A percentile compares a stretch with the other conserved stretches of the same genome.
phyloP scores from a whole-genome alignment of 2,329 filamentous ascomycete species.

The Mollisiaceae sp. region DNA sequence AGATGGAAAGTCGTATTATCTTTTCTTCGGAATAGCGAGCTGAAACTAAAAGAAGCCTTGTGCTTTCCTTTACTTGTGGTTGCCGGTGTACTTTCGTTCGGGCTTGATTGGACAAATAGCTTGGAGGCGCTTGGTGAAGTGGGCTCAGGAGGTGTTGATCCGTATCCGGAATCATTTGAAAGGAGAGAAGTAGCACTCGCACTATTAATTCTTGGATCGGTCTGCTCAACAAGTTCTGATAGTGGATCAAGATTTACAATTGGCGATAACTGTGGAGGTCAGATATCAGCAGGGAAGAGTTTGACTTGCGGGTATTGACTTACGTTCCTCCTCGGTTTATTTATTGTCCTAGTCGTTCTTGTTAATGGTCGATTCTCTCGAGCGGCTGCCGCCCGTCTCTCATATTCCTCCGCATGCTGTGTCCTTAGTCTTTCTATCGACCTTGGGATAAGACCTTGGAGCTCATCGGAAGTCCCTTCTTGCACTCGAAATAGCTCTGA shows the following conservation, averaged over 20 bases:
- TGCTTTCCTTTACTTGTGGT: not conserved
- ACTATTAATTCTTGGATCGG: slow-evolving; percentile 25
- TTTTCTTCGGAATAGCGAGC: slow-evolving; percentile 26
- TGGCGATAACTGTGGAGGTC: slow-evolving; percentile 9
- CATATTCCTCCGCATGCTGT: slow-evolving; percentile 43
- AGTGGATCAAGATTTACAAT: slow-evolving; percentile 15
- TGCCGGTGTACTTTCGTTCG: not conserved
- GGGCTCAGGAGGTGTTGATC: slow-evolving; percentile 22
- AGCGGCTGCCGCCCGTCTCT: slow-evolving; percentile 42
- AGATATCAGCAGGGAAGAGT: not conserved
- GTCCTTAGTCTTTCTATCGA: slow-evolving; percentile 53
- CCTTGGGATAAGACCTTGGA: slow-evolving; percentile 49
- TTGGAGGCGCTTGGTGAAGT: not conserved
- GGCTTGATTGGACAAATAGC: slow-evolving; percentile 1
- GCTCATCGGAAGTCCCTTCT: slow-evolving; percentile 47
- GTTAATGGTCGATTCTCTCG: slow-evolving; percentile 39
- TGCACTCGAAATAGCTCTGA: slow-evolving; percentile 47
- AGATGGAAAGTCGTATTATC: slow-evolving; percentile 11
- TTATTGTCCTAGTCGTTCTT: slow-evolving; percentile 23
- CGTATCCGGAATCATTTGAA: slow-evolving; percentile 36
- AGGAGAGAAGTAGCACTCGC: slow-evolving; percentile 26
- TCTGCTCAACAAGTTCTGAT: not conserved
- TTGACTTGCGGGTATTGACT: slow-evolving; percentile 19
- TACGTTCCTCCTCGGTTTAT: slow-evolving; percentile 32
- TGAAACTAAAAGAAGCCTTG: slow-evolving; percentile 18